A percentile compares a stretch with the other conserved stretches of the same genome.
phyloP scores from a whole-genome alignment of 2,329 filamentous ascomycete genomes.

The Diaporthe sp. region DNA sequence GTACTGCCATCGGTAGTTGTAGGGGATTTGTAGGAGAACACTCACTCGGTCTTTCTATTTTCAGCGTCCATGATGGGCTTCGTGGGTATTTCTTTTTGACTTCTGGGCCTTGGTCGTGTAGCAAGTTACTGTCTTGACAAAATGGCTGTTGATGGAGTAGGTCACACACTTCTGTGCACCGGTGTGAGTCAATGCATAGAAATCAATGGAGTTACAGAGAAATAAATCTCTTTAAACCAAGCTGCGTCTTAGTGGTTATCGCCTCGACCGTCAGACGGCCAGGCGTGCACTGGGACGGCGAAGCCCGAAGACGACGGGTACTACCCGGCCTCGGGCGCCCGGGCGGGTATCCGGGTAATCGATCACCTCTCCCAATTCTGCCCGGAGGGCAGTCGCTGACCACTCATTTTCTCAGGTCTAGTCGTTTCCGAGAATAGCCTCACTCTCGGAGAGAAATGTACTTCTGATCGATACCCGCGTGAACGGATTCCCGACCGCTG shows the following conservation, averaged over 20 bases:
- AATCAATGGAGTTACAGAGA: background rate
- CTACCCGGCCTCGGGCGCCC: background rate
- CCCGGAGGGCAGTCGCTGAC: background rate
- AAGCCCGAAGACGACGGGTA: background rate
- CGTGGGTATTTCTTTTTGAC: no score
- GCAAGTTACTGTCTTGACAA: background rate
- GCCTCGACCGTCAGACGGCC: background rate
- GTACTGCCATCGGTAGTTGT: no score
- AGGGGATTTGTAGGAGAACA: background rate
- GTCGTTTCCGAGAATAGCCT: no score
- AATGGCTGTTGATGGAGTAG: background rate
- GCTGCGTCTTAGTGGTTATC: fast-evolving
- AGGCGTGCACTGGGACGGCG: background rate
- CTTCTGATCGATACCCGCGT: no score
- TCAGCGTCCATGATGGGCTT: background rate
- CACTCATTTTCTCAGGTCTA: background rate
- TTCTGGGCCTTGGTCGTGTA: background rate
- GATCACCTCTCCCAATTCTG: background rate
- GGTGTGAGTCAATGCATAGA: no score
- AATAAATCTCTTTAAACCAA: background rate
- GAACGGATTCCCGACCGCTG: background rate
- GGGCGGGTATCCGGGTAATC: constrained; percentile 21
- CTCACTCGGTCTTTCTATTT: background rate
- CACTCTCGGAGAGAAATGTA: no score
- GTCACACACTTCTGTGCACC: background rate